Base-by-base conservation (phyloP, 2,329 filamentous ascomycete species). In the Endothia cerciana region DNA sequence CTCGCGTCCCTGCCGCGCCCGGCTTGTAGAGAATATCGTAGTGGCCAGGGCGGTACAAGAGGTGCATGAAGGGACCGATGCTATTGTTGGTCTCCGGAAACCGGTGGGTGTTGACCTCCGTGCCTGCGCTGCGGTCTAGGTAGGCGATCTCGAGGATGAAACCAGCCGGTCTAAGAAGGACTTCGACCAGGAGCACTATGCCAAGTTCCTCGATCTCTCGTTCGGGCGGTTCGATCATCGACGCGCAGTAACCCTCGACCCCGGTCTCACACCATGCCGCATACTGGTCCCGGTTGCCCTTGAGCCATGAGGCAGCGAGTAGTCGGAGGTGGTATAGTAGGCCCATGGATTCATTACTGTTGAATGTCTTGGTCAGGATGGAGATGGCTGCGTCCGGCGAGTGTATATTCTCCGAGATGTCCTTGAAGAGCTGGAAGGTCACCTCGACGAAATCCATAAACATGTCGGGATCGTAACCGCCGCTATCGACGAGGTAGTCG, bases 151-250 rank as follows among this genome's bases (percentile, higher is more conserved):
- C 93, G 25, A 98, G 86, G 4, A 89, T 88, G 69, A 97, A 87
- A 19, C 89, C 88, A 60, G 89, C 89, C 8, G 91, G 91, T 73
- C 92, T 90, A 69, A 98, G 86, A 3, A 98, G 83, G 33, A 93
- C 86, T 69, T 94, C 89, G 68, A 90, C 87, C 60, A 98, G 82
- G 2, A 92, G 87, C 67, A 87, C 87, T 69, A 98, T 84, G 53
- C 92, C 92, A n/a, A 97, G 81, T 72, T 97, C 89, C 71, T 99
- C 95, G 69, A 98, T 97, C 79, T 98, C 94, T 60, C 89, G 87
- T 71, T 89, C 86, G 19, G 89, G 84, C 0, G 91, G 87, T 75
- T 97, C 90, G 69, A 98, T 88, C 67, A 85, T 85, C 17, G 85
- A 83, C 47, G 83, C 77, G 74, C 91, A 92, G 77, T 95, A 94